Base-by-base conservation (phyloP, 2,329 filamentous ascomycete genomes). In the Phialocephala sp. region DNA sequence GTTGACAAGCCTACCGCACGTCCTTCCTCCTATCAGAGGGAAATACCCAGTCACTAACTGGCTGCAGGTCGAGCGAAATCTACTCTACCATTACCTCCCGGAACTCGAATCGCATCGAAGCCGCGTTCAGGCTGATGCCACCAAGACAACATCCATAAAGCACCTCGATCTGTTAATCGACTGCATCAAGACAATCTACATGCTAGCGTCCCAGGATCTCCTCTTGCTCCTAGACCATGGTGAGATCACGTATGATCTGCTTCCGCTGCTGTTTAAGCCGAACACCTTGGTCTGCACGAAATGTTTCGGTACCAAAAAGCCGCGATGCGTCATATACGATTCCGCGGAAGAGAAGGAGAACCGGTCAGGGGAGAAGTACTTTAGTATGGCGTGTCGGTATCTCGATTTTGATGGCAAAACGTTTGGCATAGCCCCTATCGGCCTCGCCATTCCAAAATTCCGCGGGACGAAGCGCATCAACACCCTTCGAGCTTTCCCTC, bases 221-320 rank as follows among this genome's bases (percentile, higher is more conserved):
- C 3, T 63, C 61, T 60, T 65, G 59, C 73, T 78, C 62, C 65
- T 78, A 18, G 57, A 72, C 64, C 57, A 72, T 37, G 8, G 57
- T 43, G 9, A 77, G 56, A 78, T 78, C 68, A 78, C 70, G 36
- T 79, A 77, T 67, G 69, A 79, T 68, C 72, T 79, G 54, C 72
- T 79, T 9, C 78, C 67, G 73, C 69, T 72, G 22, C 69, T 79
- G 45, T 79, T 79, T 62, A 79, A 78, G 64, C 72, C 73, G 47
- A 75, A 76, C 56, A 71, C 61, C 18, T 50, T 72, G 43, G 58
- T 75, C 52, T 76, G 72, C 65, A 76, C 72, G 14, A 75, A 52
- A 14, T 72, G 63, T 65, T 55, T 59, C 37, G 66, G 69, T 15
- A 72, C 63, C 15, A 32, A 63, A 24, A 64, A 72, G 65, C 69